Evolutionary conservation across 306 rosid species (phyloP), one percentile per base, ranked within the genome.

Genomic region (Quillaja saponaria): DNA sequence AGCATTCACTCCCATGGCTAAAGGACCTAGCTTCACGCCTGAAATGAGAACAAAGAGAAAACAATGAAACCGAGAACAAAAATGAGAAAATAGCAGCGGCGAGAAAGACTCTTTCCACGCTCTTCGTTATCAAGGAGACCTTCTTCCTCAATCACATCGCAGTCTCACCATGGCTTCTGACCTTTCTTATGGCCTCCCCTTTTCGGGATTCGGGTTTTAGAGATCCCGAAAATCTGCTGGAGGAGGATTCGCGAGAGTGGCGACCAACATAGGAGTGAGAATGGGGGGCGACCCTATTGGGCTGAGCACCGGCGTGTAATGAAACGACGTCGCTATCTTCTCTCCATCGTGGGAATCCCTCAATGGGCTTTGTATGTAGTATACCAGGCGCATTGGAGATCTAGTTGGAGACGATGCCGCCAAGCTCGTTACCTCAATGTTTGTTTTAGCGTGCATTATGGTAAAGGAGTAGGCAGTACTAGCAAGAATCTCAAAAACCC

Each of bases 221-320:
- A n/a, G 89, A 84, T 4, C 86, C 98, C 11, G 98, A 92, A 71
- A 88, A 88, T 7, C 98, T 76, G 71, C 75, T 92, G 10, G 98
- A 86, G 18, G 96, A 92, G 19, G 95, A 87, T 51, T 86, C 90
- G 1, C 95, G 80, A 7, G 95, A 87, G 76, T 87, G 95, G 59
- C 74, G 90, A 58, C 90, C 95, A 11, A 75, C 61, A 50, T 95
- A 87, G 54, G 96, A 87, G 68, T 87, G 94, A 6, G 96, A 92
- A 49, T 92, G 99, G n/a, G 96, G 99, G 99, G 99, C n/a, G 99
- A 92, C 0, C 92, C 99, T 75, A 79, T 71, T 19, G 99, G 99
- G 71, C 94, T 84, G 61, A 88, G 75, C 7, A 84, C 90, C 0
- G 98, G 98, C 9, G 96, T 88, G 0, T 96, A 92, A 37, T 92